Percentiles rank a stretch among this genome's conserved stretches.
These are phyloP conservation scores for Lipomyces orientalis DNA, from an alignment of 805 yeast species.

Conservation along the genomic window DNA sequence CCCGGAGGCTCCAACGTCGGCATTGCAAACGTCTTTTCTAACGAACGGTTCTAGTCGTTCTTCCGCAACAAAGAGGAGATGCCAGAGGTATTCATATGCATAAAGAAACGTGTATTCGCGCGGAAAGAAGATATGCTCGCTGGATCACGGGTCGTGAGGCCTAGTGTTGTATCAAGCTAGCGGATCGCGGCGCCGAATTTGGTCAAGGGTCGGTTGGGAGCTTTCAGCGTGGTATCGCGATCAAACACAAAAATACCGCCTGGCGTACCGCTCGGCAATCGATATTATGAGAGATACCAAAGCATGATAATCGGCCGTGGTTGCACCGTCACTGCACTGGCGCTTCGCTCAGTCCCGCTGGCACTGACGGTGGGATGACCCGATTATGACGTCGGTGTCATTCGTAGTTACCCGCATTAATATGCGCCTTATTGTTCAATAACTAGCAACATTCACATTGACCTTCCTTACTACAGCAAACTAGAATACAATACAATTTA, in stretches of 20 bases:
- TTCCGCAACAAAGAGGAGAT: not conserved
- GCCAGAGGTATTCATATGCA: conserved; percentile 1
- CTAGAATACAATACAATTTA: not conserved
- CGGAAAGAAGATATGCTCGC: not conserved
- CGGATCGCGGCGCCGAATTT: not conserved
- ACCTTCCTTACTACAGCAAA: not conserved
- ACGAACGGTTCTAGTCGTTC: not conserved
- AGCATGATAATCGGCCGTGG: not conserved
- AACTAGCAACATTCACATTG: not conserved
- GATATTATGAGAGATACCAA: not conserved
- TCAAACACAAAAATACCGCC: not conserved
- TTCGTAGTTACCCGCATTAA: not conserved
- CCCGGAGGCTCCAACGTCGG: not conserved
- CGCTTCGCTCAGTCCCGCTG: not conserved
- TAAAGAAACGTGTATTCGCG: not conserved
- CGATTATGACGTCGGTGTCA: not conserved
- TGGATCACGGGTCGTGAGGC: not conserved
- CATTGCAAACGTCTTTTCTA: not conserved
- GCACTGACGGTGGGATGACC: not conserved
- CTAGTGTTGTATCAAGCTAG: not conserved
- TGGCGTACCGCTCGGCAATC: not conserved
- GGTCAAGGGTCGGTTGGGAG: not conserved
- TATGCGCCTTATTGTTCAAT: not conserved
- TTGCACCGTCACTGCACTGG: not conserved
- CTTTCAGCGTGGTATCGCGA: not conserved